Conservation (phyloP, 345 rosid species). For the Brassica nigra region DNA sequence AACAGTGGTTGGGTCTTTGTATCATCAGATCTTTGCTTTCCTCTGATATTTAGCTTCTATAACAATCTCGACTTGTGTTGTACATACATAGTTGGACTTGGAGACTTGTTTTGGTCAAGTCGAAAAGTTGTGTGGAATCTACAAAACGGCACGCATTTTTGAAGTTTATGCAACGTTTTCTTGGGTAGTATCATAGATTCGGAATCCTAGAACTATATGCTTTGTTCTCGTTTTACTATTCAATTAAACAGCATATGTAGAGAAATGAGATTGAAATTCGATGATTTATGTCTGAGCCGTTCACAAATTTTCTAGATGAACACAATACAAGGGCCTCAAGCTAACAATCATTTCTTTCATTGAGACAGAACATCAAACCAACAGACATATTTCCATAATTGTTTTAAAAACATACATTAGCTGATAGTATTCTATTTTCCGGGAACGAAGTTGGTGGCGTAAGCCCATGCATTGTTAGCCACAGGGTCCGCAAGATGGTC, state of each 20-base stretch:
- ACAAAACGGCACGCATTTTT: constrained; percentile 16
- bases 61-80: constrained; percentile 15
- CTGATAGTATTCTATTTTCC: constrained; percentile 42
- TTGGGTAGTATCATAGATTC: neutral
- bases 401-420: neutral
- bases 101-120: constrained; percentile 1
- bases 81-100: constrained; percentile 18
- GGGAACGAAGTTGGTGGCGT: constrained; percentile 54
- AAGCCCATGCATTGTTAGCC: constrained; percentile 56
- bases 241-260: neutral
- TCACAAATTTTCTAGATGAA: neutral
- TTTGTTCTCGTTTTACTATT: neutral
- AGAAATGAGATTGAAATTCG: neutral
- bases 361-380: constrained; percentile 5
- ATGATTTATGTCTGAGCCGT: neutral
- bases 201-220: neutral
- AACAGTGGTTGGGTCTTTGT: constrained; percentile 34
- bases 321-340: neutral
- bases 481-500: constrained; percentile 53
- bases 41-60: neutral
- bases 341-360: neutral
- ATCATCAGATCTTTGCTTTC: constrained; percentile 11
- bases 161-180: neutral
- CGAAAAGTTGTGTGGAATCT: neutral
- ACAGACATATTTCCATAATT: neutral